phyloP scores from a whole-genome alignment of 2,329 filamentous ascomycete genomes.

The Stachybotrys echinatus region DNA sequence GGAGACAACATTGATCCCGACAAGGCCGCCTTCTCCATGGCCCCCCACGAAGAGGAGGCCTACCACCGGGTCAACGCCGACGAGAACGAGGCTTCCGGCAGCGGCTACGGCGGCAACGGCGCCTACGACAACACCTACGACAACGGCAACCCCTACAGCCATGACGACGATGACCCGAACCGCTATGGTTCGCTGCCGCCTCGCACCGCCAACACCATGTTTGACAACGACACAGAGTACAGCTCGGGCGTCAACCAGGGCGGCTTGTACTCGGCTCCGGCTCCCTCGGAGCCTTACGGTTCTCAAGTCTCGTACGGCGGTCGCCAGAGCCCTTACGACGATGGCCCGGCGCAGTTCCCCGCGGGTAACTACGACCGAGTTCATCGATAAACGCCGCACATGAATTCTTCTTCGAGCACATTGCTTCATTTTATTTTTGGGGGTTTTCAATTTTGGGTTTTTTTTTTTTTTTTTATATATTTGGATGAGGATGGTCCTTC shows the following conservation, averaged over 20 bases:
- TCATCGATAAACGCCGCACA: conserved; percentile 21
- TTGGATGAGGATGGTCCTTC: no score
- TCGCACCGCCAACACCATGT: conserved; percentile 33
- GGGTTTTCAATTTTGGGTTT: neutral
- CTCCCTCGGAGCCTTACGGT: conserved; percentile 18
- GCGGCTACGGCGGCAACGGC: conserved; percentile 26
- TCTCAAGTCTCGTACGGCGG: conserved; percentile 15
- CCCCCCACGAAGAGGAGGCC: conserved; percentile 60
- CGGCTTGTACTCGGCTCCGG: conserved; percentile 17
- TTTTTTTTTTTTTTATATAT: neutral
- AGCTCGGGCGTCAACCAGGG: conserved; percentile 19
- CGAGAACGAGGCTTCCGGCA: conserved; percentile 36
- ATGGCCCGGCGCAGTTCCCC: conserved; percentile 50
- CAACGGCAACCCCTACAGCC: conserved; percentile 30
- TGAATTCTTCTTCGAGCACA: no score
- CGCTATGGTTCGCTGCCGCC: conserved; percentile 32
- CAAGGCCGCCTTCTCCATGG: conserved; percentile 64
- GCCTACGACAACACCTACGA: conserved; percentile 26
- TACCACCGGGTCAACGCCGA: conserved; percentile 58
- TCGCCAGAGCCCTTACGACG: conserved; percentile 37
- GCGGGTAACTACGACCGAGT: conserved; percentile 51
- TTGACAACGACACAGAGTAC: conserved; percentile 48
- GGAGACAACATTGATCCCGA: conserved; percentile 57
- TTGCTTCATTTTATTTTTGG: neutral
- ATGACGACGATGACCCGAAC: conserved; percentile 32